Percentiles rank a stretch among this genome's conserved stretches.
Evolutionary conservation across 257 asterid species (phyloP).

Genomic region (Rubia yunnanensis): DNA sequence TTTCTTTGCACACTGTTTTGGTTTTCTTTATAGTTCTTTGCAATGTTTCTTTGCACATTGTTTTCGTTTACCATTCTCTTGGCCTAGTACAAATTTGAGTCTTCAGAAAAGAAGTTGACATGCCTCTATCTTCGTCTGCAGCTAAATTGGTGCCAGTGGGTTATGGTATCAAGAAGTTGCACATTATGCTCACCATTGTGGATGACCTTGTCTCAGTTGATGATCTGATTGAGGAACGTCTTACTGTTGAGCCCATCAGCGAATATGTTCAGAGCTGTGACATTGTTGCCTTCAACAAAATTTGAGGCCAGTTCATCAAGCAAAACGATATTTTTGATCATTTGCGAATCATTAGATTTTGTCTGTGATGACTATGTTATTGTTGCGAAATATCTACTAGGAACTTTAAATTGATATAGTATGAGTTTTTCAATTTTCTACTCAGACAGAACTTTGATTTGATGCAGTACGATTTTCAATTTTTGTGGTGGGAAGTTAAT

Average conservation of each 20-base stretch:
- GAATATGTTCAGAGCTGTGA: conserved; percentile 47
- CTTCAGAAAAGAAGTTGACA: background rate
- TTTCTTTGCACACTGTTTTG: background rate
- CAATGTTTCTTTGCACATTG: background rate
- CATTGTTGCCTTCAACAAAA: conserved; percentile 52
- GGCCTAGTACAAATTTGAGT: background rate
- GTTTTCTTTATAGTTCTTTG: background rate
- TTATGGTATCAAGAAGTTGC: conserved; percentile 83
- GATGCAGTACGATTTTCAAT: too few relatives aligned
- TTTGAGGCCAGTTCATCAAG: conserved; percentile 14
- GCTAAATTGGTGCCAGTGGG: conserved; percentile 82
- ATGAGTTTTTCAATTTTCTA: too few relatives aligned
- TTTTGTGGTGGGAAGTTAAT: background rate
- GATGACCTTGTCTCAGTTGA: conserved; percentile 90
- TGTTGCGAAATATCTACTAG: background rate
- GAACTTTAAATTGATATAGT: too few relatives aligned
- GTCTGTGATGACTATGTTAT: background rate
- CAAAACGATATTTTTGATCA: conserved; percentile 19
- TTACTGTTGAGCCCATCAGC: conserved; percentile 36
- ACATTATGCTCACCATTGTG: conserved; percentile 69
- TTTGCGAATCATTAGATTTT: background rate
- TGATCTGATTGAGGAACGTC: conserved; percentile 34
- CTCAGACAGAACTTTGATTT: too few relatives aligned
- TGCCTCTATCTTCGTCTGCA: conserved; percentile 18
- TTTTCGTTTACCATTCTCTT: background rate